Base-by-base conservation (phyloP, 805 yeast genomes). In the Schwanniomyces occidentalis region DNA sequence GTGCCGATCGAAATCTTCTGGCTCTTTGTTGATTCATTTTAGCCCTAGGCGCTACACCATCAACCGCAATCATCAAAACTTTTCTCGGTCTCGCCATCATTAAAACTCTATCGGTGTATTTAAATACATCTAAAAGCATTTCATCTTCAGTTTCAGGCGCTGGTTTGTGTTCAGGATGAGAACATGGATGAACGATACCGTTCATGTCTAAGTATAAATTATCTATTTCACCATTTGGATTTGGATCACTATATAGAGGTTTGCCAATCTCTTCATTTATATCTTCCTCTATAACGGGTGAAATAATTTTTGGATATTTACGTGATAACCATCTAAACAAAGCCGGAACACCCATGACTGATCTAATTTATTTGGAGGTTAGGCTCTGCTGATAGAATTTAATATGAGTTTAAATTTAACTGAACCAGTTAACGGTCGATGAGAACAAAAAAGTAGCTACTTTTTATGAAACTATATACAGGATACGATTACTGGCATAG, bases 11-110 rank as follows among this genome's bases (percentile, higher is more conserved):
- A 61, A 91, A 91, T 65, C 99, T 80, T 71, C 99, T 81, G 0
- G 96, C 80, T 64, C 99, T 78, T 63, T 91, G 99, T 63, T 91
- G 98, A 58, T 91, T 91, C 96, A 91, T 90, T 56, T 91, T 91
- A 8, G 99, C 99, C 58, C 99, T 73, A 26, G 99, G 99, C 0
- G 99, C 99, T 33, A 93, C 99, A 37, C 99, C 99, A 67, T 93
- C 99, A 21, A 93, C 95, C 2, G 99, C 98, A 58, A 93, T 89
- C 81, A 87, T 78, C 37, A 93, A 71, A 23, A 93, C 79, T 56
- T 93, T 90, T 38, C 98, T 70, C 2, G 99, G 99, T 51, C 96
- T 73, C 0, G 97, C 98, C 89, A 93, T 85, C 63, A 80, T 78
- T 29, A 93, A 65, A 5, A 93, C 96, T 30, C 96, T 73, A 46